Evolutionary conservation across 192 early-diverging fungal genomes (phyloP).

Genomic region (Glomus cerebriforme): DNA sequence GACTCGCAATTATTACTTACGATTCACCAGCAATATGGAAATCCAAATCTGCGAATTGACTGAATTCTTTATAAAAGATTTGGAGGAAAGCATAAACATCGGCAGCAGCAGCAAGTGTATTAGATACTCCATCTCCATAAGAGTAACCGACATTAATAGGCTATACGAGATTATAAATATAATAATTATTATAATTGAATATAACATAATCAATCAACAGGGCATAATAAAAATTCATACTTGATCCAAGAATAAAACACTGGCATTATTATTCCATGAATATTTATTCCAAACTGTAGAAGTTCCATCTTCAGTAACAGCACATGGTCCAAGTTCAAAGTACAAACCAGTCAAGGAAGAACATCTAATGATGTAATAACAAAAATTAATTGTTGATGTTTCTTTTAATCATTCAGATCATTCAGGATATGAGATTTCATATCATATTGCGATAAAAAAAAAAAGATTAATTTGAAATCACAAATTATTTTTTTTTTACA

Average conservation of each 20-base stretch:
- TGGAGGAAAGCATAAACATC: conserved; percentile 94
- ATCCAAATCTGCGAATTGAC: conserved; percentile 73
- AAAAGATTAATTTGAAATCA: neutral
- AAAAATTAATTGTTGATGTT: neutral
- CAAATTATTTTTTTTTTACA: neutral
- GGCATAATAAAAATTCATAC: conserved; percentile 23
- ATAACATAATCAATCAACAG: neutral
- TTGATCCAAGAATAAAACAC: conserved; percentile 83
- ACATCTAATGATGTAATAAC: conserved; percentile 43
- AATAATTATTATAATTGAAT: conserved; percentile 12
- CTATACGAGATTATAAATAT: conserved; percentile 34
- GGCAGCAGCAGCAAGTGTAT: conserved; percentile 74
- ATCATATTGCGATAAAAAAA: too few relatives aligned
- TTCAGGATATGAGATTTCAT: too few relatives aligned
- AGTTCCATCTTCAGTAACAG: conserved; percentile 75
- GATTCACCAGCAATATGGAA: conserved; percentile 91
- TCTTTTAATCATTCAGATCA: too few relatives aligned
- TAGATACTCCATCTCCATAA: conserved; percentile 74
- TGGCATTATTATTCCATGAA: conserved; percentile 92
- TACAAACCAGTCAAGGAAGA: conserved; percentile 75
- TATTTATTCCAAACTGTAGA: conserved; percentile 66
- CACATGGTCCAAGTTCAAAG: conserved; percentile 89
- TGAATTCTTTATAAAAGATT: conserved; percentile 85
- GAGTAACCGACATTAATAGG: conserved; percentile 92
- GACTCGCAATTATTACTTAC: conserved; percentile 35